Base-by-base conservation (phyloP, 768 basidiomycete species). In the Tylopilus sp. region DNA sequence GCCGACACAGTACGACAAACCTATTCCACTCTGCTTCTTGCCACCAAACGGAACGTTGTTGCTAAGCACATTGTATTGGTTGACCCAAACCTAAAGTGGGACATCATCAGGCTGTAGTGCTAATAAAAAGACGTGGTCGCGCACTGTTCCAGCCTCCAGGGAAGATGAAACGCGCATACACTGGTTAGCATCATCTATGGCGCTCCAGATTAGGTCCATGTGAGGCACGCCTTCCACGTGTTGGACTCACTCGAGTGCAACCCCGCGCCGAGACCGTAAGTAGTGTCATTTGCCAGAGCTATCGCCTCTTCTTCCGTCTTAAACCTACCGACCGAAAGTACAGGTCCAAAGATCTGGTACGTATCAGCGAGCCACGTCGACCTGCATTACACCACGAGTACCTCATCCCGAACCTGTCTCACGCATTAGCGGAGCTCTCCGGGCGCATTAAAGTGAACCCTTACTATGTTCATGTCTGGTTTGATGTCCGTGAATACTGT, bases 31-130 rank as follows among this genome's bases (percentile, higher is more conserved):
- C 66, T 91, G 87, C 71, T 95, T 95, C 75, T 89, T 95, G 21
- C 95, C 95, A 33, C 95, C 95, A 63, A 98, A 98, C 1, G 95
- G 95, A 40, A 93, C 86, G 52, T 95, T 91, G 67, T 90, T 91
- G 71, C 81, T 80, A 50, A 95, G 68, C 12, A 88, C 38, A 63
- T 86, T 88, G 71, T 93, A 95, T 63, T 91, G 86, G 69, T 98
- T 98, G 53, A 94, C 80, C 93, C 94, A 97, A 38, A 92, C 86
- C 86, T 89, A 30, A 22, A 48, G 20, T 20, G 30, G 23, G 47
- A 20, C 40, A 47, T 67, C 38, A 47, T 67, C 40, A 58, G 42
- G 6, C 26, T 30, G 52, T 8, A 6, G 20, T 15, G 13, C 26
- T n/a, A 40, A 30, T 10, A 6, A 11, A 31, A 22, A 47, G 31